A percentile compares a stretch with the other conserved stretches of the same genome.
These are phyloP conservation scores for Parafenestella ontariensis DNA, from an alignment of 2,329 filamentous ascomycete genomes.

Conservation along the genomic window DNA sequence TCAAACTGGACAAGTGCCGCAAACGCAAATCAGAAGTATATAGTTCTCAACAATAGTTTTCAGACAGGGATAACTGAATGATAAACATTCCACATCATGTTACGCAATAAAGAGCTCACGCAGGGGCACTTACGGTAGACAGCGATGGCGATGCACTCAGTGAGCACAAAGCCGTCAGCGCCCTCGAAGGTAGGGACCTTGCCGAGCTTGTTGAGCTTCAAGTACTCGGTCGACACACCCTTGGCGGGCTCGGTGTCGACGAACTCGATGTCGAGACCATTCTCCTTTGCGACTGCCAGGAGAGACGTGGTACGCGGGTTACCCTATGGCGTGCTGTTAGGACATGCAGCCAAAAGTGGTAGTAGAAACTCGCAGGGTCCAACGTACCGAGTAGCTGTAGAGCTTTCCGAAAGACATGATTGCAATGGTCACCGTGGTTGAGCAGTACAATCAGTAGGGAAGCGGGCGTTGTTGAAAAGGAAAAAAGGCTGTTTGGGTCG, in stretches of 20 bases:
- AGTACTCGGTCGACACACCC: slow-evolving; percentile 75
- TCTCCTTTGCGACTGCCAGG: slow-evolving; percentile 95
- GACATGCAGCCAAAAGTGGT: slow-evolving; percentile 21
- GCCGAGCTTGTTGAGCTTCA: slow-evolving; percentile 83
- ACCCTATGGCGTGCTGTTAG: slow-evolving; percentile 62
- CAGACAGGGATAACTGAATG: slow-evolving; percentile 80
- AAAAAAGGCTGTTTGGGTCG: slow-evolving; percentile 36
- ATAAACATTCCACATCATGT: slow-evolving; percentile 72
- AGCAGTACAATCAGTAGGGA: slow-evolving; percentile 41
- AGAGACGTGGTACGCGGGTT: slow-evolving; percentile 91
- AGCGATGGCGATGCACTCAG: slow-evolving; percentile 91
- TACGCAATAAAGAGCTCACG: slow-evolving; percentile 32
- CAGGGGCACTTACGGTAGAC: slow-evolving; percentile 84
- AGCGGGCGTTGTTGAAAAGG: slow-evolving; percentile 26
- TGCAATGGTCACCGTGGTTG: slow-evolving; percentile 43
- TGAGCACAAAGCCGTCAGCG: slow-evolving; percentile 86
- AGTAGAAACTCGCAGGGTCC: not conserved
- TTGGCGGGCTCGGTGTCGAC: slow-evolving; percentile 73
- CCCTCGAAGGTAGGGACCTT: slow-evolving; percentile 94
- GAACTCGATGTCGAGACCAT: slow-evolving; percentile 89
- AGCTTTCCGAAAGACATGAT: slow-evolving; percentile 98
- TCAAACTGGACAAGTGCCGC: slow-evolving; percentile 14
- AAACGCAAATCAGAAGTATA: slow-evolving; percentile 87
- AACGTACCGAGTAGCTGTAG: slow-evolving; percentile 74
- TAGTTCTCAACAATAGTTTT: slow-evolving; percentile 85